These are phyloP conservation scores for Saccharomycopsis schoenii DNA, from an alignment of 805 yeast genomes.

Conservation along the genomic window DNA sequence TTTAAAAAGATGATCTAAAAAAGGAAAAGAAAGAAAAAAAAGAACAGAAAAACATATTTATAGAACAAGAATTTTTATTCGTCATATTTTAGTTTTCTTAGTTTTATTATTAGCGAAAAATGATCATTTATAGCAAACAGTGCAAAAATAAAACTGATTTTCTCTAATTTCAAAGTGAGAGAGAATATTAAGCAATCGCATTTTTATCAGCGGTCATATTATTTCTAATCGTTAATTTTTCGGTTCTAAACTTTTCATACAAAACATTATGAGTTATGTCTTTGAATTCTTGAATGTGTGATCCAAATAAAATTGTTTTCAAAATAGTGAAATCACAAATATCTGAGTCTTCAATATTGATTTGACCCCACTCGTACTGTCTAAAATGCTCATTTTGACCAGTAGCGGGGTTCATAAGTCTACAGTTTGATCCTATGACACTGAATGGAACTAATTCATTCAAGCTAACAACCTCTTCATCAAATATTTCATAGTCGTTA, in stretches of 20 bases:
- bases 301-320: slow-evolving; percentile 64
- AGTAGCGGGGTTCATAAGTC: slow-evolving; percentile 26
- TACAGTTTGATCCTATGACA: slow-evolving; percentile 47
- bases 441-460: slow-evolving; percentile 52
- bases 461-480: slow-evolving; percentile 22
- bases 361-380: slow-evolving; percentile 57
- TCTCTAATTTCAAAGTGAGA: too few relatives aligned
- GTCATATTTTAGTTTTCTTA: too few relatives aligned
- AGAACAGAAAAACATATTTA: neutral
- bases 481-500: neutral
- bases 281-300: slow-evolving; percentile 75
- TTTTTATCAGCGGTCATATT: neutral
- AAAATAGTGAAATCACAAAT: slow-evolving; percentile 46
- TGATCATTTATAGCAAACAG: too few relatives aligned
- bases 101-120: neutral
- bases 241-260: slow-evolving; percentile 75
- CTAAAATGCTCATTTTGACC: slow-evolving; percentile 39
- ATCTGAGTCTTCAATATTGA: slow-evolving; percentile 40
- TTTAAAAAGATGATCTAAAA: too few relatives aligned
- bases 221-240: slow-evolving; percentile 28
- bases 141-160: too few relatives aligned
- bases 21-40: neutral
- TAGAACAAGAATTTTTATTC: neutral
- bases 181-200: neutral
- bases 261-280: slow-evolving; percentile 69